Evolutionary conservation across 441 rosid genomes (phyloP), one percentile per base, ranked within the genome.

Genomic region (Metrosideros polymorpha): DNA sequence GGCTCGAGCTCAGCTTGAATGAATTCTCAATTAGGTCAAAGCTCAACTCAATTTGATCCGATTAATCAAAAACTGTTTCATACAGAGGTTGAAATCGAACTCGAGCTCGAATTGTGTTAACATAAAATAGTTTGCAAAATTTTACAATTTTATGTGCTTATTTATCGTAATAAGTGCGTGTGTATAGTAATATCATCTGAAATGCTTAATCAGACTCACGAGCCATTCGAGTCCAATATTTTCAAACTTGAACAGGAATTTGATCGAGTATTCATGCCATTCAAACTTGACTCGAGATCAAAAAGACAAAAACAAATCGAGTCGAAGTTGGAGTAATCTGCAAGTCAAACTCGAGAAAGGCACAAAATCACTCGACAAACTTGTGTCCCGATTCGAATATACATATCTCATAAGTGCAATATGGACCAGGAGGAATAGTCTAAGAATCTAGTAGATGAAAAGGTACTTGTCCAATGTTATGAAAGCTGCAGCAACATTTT

Each of bases 31-130:
- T 1, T 71, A 35, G 5, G 24, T 71, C 15, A 35, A 71, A 71
- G 8, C 9, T 22, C n/a, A 1, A 10, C 2, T 39, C 5, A 0
- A 12, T 22, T 18, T 27, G 1, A 71, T 22, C 30, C 5, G 2
- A 71, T 39, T 39, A 3, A 1, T 19, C 8, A 10, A 71, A 1
- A 18, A 71, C 27, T 5, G 35, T 35, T 35, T 35, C 76, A 8
- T 30, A 0, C 6, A 4, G 1, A 18, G 77, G 24, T 5, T 9
- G 45, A 66, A 35, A 1, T 63, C 10, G 7, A 17, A 49, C 12
- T 19, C 56, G 4, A 61, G 12, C 75, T 63, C 3, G 0, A 32
- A 32, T 63, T 8, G 13, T 18, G 25, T 7, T 32, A 5, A 19
- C 2, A 63, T 18, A 32, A 63, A 63, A 32, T 18, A 32, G 39